These are phyloP conservation scores for Exophiala alcalophila DNA, from an alignment of 2,329 filamentous ascomycete genomes.

Conservation along the genomic window DNA sequence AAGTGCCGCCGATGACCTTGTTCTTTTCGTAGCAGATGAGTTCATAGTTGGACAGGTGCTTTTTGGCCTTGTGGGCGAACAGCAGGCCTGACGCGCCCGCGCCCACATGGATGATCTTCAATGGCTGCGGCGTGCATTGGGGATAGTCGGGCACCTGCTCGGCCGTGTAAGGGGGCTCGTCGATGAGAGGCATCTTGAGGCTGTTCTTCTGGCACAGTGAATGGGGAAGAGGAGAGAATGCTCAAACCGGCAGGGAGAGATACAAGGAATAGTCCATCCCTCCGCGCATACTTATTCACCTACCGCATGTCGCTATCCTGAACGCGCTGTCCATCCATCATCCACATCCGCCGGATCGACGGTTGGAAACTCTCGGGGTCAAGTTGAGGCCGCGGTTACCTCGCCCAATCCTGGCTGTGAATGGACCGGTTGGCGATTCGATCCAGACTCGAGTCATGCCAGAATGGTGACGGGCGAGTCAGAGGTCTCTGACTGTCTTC, in stretches of 20 bases:
- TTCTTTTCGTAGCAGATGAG: conserved; percentile 27
- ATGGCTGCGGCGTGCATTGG: conserved; percentile 18
- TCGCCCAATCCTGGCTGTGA: background rate
- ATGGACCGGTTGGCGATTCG: too few species aligned
- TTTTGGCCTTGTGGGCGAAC: conserved; percentile 29
- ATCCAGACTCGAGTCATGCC: background rate
- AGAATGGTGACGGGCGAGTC: too few species aligned
- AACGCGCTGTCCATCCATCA: too few species aligned
- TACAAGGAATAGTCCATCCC: background rate
- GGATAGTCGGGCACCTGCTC: conserved; percentile 21
- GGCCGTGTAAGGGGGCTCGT: conserved; percentile 8
- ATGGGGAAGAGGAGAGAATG: background rate
- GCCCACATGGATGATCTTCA: conserved; percentile 28
- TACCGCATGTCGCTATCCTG: too few species aligned
- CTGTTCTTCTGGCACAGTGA: background rate
- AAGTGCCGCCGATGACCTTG: conserved; percentile 16
- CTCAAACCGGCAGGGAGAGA: background rate
- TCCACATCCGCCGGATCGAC: too few species aligned
- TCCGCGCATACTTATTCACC: too few species aligned
- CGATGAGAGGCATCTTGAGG: conserved; percentile 10
- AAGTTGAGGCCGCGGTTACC: background rate
- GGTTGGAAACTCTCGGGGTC: too few species aligned
- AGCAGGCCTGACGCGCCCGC: conserved; percentile 23
- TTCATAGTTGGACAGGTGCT: conserved; percentile 35
- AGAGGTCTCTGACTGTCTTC: too few species aligned